Evolutionary conservation across 768 basidiomycete species (phyloP).

Genomic region (Rhodotorula toruloides): DNA sequence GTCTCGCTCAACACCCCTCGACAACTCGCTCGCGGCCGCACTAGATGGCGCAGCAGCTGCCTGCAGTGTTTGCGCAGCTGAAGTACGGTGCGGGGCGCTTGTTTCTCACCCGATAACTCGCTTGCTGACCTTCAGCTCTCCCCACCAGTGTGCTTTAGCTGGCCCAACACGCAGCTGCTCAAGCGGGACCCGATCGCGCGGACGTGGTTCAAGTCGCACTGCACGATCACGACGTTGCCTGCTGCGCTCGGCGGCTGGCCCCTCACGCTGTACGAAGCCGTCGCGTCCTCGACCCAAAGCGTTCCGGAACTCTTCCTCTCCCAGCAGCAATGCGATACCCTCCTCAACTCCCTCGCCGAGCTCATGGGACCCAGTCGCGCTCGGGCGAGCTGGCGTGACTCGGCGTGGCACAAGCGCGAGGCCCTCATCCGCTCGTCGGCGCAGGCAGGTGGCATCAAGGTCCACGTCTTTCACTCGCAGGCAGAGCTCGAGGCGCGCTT

Average conservation of each 20-base stretch:
- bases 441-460: neutral
- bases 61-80: too few relatives aligned
- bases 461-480: neutral
- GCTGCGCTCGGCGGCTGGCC: conserved; percentile 19
- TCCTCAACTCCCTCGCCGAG: conserved; percentile 9
- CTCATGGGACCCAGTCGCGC: conserved; percentile 26
- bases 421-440: neutral
- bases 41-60: too few relatives aligned
- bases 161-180: conserved; percentile 13
- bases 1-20: too few relatives aligned
- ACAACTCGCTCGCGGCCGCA: too few relatives aligned
- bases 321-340: neutral
- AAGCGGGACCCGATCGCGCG: conserved; percentile 20
- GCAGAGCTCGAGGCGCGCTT: conserved; percentile 9
- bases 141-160: conserved; percentile 19
- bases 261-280: conserved; percentile 6
- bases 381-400: neutral
- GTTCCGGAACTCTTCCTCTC: conserved; percentile 22
- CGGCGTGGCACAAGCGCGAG: neutral
- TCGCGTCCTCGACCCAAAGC: neutral
- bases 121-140: too few relatives aligned
- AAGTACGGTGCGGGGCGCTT: too few relatives aligned
- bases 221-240: conserved; percentile 11
- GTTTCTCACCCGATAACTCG: neutral
- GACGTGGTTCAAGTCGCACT: conserved; percentile 1